phyloP scores from a whole-genome alignment of 768 basidiomycete species.

The Mycena amicta region DNA sequence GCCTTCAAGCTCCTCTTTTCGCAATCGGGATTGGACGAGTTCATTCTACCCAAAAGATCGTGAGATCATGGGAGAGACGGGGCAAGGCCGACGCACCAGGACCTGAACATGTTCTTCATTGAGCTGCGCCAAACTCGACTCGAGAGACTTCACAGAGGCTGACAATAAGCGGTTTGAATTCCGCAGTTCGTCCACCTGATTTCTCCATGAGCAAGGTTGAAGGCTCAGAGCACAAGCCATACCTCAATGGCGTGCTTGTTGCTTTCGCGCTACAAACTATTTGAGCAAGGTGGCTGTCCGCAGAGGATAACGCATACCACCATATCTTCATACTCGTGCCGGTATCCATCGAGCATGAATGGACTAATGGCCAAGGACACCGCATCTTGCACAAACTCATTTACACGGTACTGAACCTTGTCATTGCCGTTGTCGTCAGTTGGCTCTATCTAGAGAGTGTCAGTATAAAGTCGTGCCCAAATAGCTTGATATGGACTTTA shows the following conservation, averaged over 20 bases:
- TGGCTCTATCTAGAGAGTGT: constrained; percentile 29
- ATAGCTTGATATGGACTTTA: constrained; percentile 39
- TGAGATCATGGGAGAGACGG: too few species aligned
- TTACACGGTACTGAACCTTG: constrained; percentile 58
- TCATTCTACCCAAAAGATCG: too few species aligned
- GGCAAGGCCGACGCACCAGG: constrained; percentile 63
- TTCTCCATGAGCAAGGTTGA: too few species aligned
- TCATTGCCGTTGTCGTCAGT: constrained; percentile 29
- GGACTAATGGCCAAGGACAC: constrained; percentile 87
- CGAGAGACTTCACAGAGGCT: constrained; percentile 73
- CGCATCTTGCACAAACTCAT: constrained; percentile 88
- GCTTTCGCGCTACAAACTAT: constrained; percentile 56
- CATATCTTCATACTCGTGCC: constrained; percentile 85
- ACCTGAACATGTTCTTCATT: constrained; percentile 82
- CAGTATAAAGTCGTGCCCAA: not conserved
- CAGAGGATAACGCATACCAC: constrained; percentile 46
- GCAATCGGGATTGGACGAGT: constrained; percentile 84
- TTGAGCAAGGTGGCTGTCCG: too few species aligned
- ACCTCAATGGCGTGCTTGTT: constrained; percentile 79
- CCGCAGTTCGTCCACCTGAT: constrained; percentile 75
- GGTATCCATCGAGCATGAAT: constrained; percentile 91
- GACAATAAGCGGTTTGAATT: constrained; percentile 77
- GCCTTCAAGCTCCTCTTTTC: constrained; percentile 90
- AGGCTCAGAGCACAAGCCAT: too few species aligned
- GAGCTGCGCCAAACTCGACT: constrained; percentile 74